Base-by-base conservation (phyloP, 495 filamentous ascomycete genomes). In the Diplogelasinospora grovesii region DNA sequence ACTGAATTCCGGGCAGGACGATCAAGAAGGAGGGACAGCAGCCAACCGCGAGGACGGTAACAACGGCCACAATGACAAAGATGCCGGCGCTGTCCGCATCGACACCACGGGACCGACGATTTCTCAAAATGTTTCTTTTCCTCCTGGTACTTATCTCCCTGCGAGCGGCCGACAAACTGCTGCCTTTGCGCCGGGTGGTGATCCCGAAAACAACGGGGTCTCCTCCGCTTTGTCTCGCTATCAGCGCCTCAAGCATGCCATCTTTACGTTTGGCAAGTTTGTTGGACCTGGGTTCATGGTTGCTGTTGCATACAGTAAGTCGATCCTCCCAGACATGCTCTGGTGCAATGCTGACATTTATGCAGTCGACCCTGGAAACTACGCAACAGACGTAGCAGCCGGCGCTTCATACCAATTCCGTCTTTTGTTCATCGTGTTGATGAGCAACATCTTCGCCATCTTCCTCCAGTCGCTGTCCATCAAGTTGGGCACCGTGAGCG, bases 241-340 rank as follows among this genome's bases (percentile, higher is more conserved):
- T n/a, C 41, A 41, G 29, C 54, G 53, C 19, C 27, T 66, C 14
- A 45, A 54, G 35, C 49, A 61, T 34, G 43, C 65, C 9, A 14
- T 89, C 25, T 30, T 68, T 40, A 89, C 79, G 22, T 92, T 85
- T 52, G 61, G 60, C 41, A 79, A 78, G 44, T 95, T 95, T 54
- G 66, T 94, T 32, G 89, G 89, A 1, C 89, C 89, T 9, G 88
- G 88, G 1, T 89, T 94, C 59, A 75, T 95, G 63, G 75, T 90
- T 40, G 76, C 83, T 11, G 85, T 89, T 28, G 83, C 83, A 14
- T 71, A 71, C 49, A 71, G 70, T 70, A 48, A 39, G 62, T 61
- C 28, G 5, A 5, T 31, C 5, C 28, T 14, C 15, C 4, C 6
- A 5, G 5, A 13, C 5, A 6, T 31, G 13, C 6, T 38, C 20